These are phyloP conservation scores for Scheffersomyces illinoinensis DNA, from an alignment of 1,139 yeast genomes.

Conservation along the genomic window DNA sequence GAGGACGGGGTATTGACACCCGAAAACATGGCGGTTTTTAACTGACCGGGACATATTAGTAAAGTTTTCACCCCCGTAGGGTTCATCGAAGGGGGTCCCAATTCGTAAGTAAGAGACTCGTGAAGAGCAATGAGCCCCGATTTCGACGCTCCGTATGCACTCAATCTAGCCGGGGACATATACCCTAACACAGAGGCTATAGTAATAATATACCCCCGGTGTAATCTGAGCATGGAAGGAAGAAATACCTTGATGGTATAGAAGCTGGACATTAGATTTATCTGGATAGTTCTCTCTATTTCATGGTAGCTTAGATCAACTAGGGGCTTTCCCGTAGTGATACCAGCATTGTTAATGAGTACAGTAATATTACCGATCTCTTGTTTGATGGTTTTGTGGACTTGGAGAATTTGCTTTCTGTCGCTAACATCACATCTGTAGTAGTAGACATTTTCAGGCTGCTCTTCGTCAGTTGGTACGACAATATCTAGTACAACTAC, in stretches of 20 bases:
- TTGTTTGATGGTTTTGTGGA: slow-evolving; percentile 40
- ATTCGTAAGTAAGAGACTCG: slow-evolving; percentile 74
- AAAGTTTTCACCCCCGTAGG: slow-evolving; percentile 66
- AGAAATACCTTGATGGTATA: slow-evolving; percentile 68
- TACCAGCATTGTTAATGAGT: slow-evolving; percentile 82
- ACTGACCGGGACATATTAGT: slow-evolving; percentile 84
- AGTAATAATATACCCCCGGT: slow-evolving; percentile 77
- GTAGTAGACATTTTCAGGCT: slow-evolving; percentile 49
- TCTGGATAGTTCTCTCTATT: slow-evolving; percentile 59
- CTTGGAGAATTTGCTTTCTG: slow-evolving; percentile 25
- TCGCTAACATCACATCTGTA: slow-evolving; percentile 70
- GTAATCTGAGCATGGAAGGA: slow-evolving; percentile 64
- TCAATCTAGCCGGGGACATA: slow-evolving; percentile 77
- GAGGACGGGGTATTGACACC: slow-evolving; percentile 72
- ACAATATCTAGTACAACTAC: slow-evolving; percentile 67
- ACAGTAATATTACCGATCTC: slow-evolving; percentile 63
- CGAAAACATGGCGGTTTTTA: slow-evolving; percentile 69
- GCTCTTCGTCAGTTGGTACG: slow-evolving; percentile 35
- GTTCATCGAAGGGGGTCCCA: slow-evolving; percentile 53
- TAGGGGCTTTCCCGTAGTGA: slow-evolving; percentile 59
- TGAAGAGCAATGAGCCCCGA: slow-evolving; percentile 84
- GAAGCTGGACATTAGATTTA: slow-evolving; percentile 70
- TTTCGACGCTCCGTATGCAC: slow-evolving; percentile 88
- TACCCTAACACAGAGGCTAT: slow-evolving; percentile 83
- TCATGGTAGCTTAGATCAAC: slow-evolving; percentile 55